Evolutionary conservation across 2,329 filamentous ascomycete species (phyloP), one percentile per base, ranked within the genome.

Genomic region (Colletotrichum musae): DNA sequence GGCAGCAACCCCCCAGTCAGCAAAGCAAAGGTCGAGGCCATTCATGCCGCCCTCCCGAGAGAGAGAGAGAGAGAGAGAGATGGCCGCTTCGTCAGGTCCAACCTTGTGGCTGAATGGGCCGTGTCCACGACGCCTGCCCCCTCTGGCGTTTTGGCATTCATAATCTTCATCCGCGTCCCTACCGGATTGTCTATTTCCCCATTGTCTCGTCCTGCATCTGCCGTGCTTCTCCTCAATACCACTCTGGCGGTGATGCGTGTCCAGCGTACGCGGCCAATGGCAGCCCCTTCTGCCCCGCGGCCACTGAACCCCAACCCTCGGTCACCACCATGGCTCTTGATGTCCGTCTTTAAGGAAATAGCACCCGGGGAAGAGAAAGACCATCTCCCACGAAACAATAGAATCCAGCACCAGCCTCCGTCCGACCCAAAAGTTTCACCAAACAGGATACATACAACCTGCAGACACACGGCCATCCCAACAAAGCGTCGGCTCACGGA

Each of bases 401-500:
- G 21, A 45, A 48, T 39, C 66, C 50, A 52, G 41, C 41, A 7
- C 32, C 32, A 10, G 32, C 32, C 32, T 24, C 61, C 50, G 47
- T 66, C 62, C 39, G 50, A 66, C 43, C 53, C 24, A 57, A 57
- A 47, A 60, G 62, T 67, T 67, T 70, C 67, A 57, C 21, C 15
- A 54, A 26, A 58, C 32, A 18, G 43, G 21, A 39, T 41, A 26
- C 32, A 45, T 41, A 26, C 32, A 45, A 32, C n/a, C 24, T 13
- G 41, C 45, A 26, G 45, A 16, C 18, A 47, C 16, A 47, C 16
- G 45, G 32, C 32, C 9, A 36, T 36, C 15, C 32, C n/a, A 15
- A 56, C 61, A 24, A 54, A 69, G 62, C 67, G 61, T 54, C 24
- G 13, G 15, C 61, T n/a, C 66, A 69, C 66, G 50, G 66, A 50